phyloP scores from a whole-genome alignment of 345 rosid species.

The Salix koriyanagi region DNA sequence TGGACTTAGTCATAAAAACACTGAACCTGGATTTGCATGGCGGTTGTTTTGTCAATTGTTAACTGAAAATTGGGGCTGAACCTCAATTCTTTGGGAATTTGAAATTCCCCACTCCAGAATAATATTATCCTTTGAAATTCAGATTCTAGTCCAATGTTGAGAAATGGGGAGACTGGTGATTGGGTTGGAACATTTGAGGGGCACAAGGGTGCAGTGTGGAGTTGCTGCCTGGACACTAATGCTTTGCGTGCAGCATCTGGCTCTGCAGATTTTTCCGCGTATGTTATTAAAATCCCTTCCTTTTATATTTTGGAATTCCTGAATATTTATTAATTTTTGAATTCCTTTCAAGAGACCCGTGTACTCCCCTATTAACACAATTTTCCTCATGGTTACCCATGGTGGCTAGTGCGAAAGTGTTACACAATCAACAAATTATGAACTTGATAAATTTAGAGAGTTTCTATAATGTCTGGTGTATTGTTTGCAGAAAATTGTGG shows the following conservation, averaged over 20 bases:
- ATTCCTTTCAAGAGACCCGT: not conserved
- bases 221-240: slow-evolving; percentile 80
- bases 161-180: slow-evolving; percentile 99
- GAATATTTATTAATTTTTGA: not conserved
- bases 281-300: slow-evolving; percentile 21
- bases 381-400: not conserved
- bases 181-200: slow-evolving; percentile 99
- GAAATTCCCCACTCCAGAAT: not conserved
- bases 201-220: slow-evolving; percentile 99
- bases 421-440: not conserved
- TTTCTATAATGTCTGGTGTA: not conserved
- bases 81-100: not conserved
- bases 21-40: not conserved
- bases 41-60: not conserved
- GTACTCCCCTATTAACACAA: not conserved
- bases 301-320: not conserved
- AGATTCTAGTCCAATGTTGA: slow-evolving; percentile 97
- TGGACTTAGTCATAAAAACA: not conserved
- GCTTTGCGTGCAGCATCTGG: slow-evolving; percentile 92
- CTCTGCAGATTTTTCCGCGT: slow-evolving; percentile 98
- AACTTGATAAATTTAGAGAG: not conserved
- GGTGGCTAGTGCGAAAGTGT: not conserved
- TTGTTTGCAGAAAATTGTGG: slow-evolving; percentile 39
- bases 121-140: slow-evolving; percentile 13
- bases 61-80: slow-evolving; percentile 1